Evolutionary conservation across 2,329 filamentous ascomycete genomes (phyloP), one percentile per base, ranked within the genome.

Genomic region (Rhynchosporium secalis): DNA sequence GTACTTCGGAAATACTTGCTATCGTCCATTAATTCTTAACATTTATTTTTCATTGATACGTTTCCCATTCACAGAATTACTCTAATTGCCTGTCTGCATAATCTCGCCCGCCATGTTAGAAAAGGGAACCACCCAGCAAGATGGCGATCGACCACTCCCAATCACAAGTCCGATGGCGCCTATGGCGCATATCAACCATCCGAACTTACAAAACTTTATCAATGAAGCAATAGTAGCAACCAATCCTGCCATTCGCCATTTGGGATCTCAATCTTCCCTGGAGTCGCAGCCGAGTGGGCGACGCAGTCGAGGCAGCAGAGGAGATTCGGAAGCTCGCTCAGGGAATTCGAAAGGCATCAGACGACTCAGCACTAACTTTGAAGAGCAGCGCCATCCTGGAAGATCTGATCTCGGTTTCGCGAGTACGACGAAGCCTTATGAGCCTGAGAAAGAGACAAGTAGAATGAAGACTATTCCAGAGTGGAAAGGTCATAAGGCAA

Each of bases 191-290:
- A 41, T 33, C 28, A 55, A 46, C 28, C 38, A 57, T 12, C 31
- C 13, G 2, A 46, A 43, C n/a, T 4, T 66, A 10, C 64, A 66
- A 29, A 52, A 41, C 3, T 31, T 69, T 28, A 20, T 68, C 52
- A 36, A 47, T 13, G 60, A 65, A 45, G 58, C 63, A n/a, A 62
- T 66, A 43, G 41, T 58, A 47, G 62, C 64, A 13, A 55, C 67
- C 2, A 65, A 66, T 9, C 67, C 68, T 7, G 56, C 61, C 0
- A 43, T 70, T 28, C 63, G 62, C 9, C 64, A 69, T 48, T 43
- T 69, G 1, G 64, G 62, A 12, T 70, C 68, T 5, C 62, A 66
- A 3, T 65, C 61, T n/a, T 62, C 65, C 3, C 56, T 65, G 7
- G n/a, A 31, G 12, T 61, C 65, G 9, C 62, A 62, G 38, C 47